A percentile compares a stretch with the other conserved stretches of the same genome.
phyloP scores from a whole-genome alignment of 2,329 filamentous ascomycete species.

The Pestalotiopsis sp. region DNA sequence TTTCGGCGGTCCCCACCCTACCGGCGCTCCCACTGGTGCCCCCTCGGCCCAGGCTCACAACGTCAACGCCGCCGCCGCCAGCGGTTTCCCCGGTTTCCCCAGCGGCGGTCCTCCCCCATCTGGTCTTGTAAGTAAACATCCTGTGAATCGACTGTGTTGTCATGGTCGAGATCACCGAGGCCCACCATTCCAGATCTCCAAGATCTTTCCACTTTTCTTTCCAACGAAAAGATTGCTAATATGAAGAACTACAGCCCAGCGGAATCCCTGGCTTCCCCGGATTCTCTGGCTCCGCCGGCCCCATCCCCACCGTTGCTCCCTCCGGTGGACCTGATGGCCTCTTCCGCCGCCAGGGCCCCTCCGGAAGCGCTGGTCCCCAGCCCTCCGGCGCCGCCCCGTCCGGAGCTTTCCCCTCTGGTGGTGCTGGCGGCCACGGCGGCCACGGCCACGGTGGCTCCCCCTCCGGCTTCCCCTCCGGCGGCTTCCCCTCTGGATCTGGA shows the following conservation, averaged over 20 bases:
- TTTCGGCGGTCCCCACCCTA: neutral
- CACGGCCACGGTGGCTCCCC: neutral
- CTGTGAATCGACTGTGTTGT: neutral
- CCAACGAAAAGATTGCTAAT: neutral
- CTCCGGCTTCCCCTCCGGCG: neutral
- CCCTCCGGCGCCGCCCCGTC: neutral
- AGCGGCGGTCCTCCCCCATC: neutral
- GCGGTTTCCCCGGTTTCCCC: slow-evolving; percentile 1
- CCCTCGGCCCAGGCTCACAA: neutral
- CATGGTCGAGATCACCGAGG: neutral
- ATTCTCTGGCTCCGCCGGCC: neutral
- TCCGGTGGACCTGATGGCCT: neutral
- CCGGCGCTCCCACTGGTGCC: neutral
- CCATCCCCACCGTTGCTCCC: neutral
- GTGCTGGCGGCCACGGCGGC: neutral
- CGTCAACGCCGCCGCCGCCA: neutral
- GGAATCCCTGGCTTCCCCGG: neutral
- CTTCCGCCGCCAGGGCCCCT: neutral
- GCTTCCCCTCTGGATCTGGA: neutral
- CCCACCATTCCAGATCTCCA: neutral
- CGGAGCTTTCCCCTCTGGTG: neutral
- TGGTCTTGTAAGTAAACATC: neutral
- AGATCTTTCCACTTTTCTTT: neutral
- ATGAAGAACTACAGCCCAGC: neutral
- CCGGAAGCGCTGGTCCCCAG: neutral